phyloP scores from a whole-genome alignment of 352 stramenopile species.

The Discostella stelligera region DNA sequence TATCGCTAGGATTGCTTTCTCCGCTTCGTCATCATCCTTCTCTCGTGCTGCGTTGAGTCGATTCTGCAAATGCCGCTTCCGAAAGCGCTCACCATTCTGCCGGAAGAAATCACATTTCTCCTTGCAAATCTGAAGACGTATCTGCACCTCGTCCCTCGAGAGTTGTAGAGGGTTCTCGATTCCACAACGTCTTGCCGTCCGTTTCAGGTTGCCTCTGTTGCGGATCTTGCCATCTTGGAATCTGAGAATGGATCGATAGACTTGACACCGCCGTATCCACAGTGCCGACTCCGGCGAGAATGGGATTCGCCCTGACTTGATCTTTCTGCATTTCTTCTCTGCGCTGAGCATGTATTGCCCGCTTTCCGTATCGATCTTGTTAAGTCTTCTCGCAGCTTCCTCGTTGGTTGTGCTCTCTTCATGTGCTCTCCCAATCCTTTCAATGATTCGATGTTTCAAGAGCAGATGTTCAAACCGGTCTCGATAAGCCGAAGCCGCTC shows the following conservation, averaged over 20 bases:
- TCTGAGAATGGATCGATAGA: constrained; percentile 12
- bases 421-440: constrained; percentile 2
- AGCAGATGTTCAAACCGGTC: not conserved
- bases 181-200: not conserved
- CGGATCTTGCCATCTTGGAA: not conserved
- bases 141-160: not conserved
- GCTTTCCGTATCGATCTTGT: constrained; percentile 19
- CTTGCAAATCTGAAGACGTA: constrained; percentile 5
- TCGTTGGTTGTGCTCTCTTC: not conserved
- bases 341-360: constrained; percentile 19
- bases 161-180: constrained; percentile 11
- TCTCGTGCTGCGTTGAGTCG: constrained; percentile 2
- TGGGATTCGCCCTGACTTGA: constrained; percentile 11
- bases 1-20: constrained; percentile 14
- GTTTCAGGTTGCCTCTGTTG: constrained; percentile 16
- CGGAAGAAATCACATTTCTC: constrained; percentile 17
- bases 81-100: constrained; percentile 7
- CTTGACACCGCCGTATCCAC: constrained; percentile 14
- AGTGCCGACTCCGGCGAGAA: constrained; percentile 6
- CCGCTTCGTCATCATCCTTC: not conserved
- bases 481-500: not conserved
- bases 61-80: constrained; percentile 7
- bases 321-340: constrained; percentile 35
- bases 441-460: not conserved
- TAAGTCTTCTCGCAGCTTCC: not conserved